Evolutionary conservation across 345 rosid species (phyloP).

Genomic region (Ceriops zippeliana): DNA sequence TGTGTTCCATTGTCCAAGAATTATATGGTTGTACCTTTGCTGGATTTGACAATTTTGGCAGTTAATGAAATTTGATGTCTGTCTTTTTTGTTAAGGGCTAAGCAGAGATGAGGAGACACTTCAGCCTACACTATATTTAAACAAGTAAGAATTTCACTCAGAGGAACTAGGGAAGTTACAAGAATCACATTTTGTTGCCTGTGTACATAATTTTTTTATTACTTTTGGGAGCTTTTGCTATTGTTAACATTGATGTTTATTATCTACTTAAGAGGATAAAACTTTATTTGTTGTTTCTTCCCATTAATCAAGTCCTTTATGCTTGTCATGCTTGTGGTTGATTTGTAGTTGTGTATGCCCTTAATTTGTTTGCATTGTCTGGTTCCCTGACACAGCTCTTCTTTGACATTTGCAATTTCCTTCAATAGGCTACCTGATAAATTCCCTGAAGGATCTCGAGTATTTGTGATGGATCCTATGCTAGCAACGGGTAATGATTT

Average conservation of each 20-base stretch:
- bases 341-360: no score
- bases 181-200: no score
- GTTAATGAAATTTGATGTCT: slow-evolving; percentile 14
- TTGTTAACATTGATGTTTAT: no score
- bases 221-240: no score
- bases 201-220: no score
- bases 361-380: not conserved
- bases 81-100: slow-evolving; percentile 42
- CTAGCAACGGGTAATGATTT: slow-evolving; percentile 70
- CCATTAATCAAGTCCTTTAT: no score
- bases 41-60: slow-evolving; percentile 7
- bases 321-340: no score
- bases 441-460: slow-evolving; percentile 56
- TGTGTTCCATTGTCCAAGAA: no score
- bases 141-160: slow-evolving; percentile 56
- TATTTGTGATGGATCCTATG: slow-evolving; percentile 89
- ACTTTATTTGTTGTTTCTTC: no score
- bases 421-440: slow-evolving; percentile 69
- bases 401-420: slow-evolving; percentile 17
- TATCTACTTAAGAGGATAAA: no score
- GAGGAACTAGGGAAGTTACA: not conserved
- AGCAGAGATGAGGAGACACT: slow-evolving; percentile 83
- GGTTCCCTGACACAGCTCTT: not conserved
- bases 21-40: not conserved
- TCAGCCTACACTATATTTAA: slow-evolving; percentile 74